These are phyloP conservation scores for Neonothopanus nambi DNA, from an alignment of 1,284 basidiomycete genomes.

Conservation along the genomic window DNA sequence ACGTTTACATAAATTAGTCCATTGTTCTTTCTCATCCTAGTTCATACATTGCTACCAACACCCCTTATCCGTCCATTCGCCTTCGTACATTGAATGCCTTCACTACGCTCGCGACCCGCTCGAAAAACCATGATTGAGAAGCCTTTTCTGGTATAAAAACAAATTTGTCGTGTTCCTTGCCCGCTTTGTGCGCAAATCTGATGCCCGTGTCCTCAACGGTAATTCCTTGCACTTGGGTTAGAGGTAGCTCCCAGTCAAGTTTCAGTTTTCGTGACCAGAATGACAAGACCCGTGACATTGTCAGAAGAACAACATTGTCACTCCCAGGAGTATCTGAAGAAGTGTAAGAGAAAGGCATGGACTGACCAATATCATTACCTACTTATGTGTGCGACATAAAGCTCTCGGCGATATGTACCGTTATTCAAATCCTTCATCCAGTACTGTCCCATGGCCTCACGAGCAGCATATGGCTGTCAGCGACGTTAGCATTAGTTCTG, in stretches of 20 bases:
- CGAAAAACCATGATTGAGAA: constrained; percentile 78
- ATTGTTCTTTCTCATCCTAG: constrained; percentile 13
- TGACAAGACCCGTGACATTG: constrained; percentile 76
- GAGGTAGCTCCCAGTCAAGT: constrained; percentile 91
- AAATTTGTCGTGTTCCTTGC: constrained; percentile 72
- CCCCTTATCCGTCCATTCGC: constrained; percentile 59
- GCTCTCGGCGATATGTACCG: constrained; percentile 81
- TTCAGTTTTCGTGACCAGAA: constrained; percentile 87
- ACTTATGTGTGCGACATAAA: constrained; percentile 93
- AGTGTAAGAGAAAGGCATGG: constrained; percentile 11
- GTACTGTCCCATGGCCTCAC: constrained; percentile 93
- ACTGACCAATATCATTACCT: constrained; percentile 24
- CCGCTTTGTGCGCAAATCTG: constrained; percentile 77
- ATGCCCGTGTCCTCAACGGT: constrained; percentile 90
- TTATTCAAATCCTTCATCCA: constrained; percentile 95
- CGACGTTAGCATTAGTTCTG: constrained; percentile 13
- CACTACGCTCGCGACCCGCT: constrained; percentile 70
- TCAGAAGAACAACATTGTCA: constrained; percentile 85
- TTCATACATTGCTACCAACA: constrained; percentile 4
- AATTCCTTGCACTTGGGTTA: constrained; percentile 86
- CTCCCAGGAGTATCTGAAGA: constrained; percentile 70
- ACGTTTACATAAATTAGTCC: constrained; percentile 27
- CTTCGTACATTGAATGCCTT: constrained; percentile 71
- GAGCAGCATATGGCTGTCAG: constrained; percentile 77
- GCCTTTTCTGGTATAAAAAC: constrained; percentile 74